Evolutionary conservation across 257 asterid species (phyloP).

Genomic region (Plectranthus barbatus): DNA sequence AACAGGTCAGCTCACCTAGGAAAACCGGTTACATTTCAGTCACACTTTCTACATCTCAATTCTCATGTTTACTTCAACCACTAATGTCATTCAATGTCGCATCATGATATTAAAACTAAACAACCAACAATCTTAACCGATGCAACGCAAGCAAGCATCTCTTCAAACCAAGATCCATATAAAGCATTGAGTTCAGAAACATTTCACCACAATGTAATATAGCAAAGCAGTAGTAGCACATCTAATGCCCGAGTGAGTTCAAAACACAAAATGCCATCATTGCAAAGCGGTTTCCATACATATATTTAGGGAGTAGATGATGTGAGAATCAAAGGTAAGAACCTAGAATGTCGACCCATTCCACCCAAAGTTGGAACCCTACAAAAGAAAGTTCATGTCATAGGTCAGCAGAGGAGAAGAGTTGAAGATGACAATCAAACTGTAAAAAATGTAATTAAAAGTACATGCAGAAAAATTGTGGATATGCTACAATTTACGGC

Average conservation of each 20-base stretch:
- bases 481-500: conserved; percentile 8
- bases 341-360: conserved; percentile 77
- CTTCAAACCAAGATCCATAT: too few relatives aligned
- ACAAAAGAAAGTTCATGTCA: conserved; percentile 13
- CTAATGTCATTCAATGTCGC: too few relatives aligned
- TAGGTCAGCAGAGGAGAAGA: background rate
- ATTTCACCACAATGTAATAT: too few relatives aligned
- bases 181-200: too few relatives aligned
- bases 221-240: background rate
- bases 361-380: conserved; percentile 89
- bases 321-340: background rate
- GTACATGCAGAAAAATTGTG: background rate
- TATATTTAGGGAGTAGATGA: background rate
- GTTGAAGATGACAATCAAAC: background rate
- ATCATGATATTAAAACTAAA: too few relatives aligned
- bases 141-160: too few relatives aligned
- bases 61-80: too few relatives aligned
- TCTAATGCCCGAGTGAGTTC: background rate
- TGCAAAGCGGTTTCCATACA: too few relatives aligned
- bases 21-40: too few relatives aligned
- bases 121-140: too few relatives aligned
- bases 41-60: too few relatives aligned
- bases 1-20: too few relatives aligned
- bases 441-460: background rate
- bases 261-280: background rate